phyloP scores from a whole-genome alignment of 306 rosid species.

The Trifolium dubium region DNA sequence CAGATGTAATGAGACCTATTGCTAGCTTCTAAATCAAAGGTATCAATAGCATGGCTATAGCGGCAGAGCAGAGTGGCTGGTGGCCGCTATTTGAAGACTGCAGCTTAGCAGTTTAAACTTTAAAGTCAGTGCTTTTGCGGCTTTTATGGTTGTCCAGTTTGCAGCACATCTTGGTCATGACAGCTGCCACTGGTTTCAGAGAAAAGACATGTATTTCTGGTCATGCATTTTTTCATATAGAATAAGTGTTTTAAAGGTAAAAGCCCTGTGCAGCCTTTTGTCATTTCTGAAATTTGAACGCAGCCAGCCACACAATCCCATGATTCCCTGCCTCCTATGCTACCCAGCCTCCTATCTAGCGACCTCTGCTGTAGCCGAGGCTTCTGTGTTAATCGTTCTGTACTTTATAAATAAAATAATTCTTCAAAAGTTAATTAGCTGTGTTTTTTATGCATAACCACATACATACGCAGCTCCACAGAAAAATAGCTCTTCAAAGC shows the following conservation, averaged over 20 bases:
- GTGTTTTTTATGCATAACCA: not conserved
- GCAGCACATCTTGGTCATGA: not conserved
- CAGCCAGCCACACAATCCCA: not conserved
- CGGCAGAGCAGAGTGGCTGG: not conserved
- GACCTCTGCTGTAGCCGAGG: not conserved
- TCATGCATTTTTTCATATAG: not conserved
- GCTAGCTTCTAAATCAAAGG: slow-evolving; percentile 18
- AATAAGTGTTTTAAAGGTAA: not conserved
- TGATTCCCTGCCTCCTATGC: not conserved
- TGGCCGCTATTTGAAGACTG: not conserved
- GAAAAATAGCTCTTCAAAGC: not conserved
- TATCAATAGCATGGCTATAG: not conserved
- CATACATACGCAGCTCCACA: not conserved
- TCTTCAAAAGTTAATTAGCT: not conserved
- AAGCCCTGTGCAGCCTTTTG: not conserved
- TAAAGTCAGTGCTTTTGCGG: not conserved
- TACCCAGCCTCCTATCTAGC: not conserved
- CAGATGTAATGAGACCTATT: slow-evolving; percentile 17
- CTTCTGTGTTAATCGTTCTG: not conserved
- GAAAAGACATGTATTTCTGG: not conserved
- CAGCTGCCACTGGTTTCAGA: not conserved
- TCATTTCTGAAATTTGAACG: not conserved
- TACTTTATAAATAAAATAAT: not conserved
- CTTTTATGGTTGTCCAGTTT: not conserved
- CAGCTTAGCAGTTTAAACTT: not conserved